Evolutionary conservation across 129 eudicot genomes (phyloP).

Genomic region (Pulicaria dysenterica): DNA sequence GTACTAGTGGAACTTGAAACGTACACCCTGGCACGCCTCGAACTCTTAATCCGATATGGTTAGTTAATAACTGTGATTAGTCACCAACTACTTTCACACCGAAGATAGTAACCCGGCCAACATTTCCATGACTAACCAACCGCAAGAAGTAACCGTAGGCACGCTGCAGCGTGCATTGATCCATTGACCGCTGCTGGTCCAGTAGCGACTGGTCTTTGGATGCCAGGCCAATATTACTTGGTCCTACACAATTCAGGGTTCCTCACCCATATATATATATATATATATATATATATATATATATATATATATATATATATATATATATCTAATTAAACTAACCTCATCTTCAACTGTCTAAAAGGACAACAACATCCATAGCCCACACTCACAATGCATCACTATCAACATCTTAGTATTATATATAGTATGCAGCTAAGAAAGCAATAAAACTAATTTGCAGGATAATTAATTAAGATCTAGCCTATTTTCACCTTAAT

Average conservation of each 20-base stretch:
- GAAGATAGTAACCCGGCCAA: background rate
- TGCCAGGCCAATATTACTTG: background rate
- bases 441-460: background rate
- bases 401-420: background rate
- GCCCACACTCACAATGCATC: conserved; percentile 22
- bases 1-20: too few relatives aligned
- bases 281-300: too few relatives aligned
- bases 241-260: background rate
- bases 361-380: conserved; percentile 17
- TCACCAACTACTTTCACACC: too few relatives aligned
- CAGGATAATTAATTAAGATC: background rate
- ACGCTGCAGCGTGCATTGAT: background rate
- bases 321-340: background rate
- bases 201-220: background rate
- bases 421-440: conserved; percentile 13
- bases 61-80: too few relatives aligned
- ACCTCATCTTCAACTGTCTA: conserved; percentile 11
- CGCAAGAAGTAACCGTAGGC: background rate
- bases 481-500: too few relatives aligned
- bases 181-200: background rate
- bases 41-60: too few relatives aligned
- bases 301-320: too few relatives aligned
- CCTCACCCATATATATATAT: conserved; percentile 24
- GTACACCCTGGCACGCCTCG: too few relatives aligned
- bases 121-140: background rate